Evolutionary conservation across 768 basidiomycete genomes (phyloP), one percentile per base, ranked within the genome.

Genomic region (Termitomyces sp.): DNA sequence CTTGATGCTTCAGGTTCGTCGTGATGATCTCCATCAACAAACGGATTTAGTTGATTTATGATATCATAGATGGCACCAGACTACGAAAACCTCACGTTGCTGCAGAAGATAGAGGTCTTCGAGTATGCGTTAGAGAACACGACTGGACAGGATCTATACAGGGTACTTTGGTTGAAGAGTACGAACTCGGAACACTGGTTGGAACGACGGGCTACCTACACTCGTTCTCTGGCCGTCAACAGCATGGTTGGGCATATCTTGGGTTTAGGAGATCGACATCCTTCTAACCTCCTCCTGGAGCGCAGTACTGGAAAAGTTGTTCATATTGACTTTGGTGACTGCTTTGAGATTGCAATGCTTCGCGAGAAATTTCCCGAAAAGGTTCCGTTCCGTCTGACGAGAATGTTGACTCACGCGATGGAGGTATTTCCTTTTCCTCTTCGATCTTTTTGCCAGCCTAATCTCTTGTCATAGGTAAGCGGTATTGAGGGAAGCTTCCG

Each of bases 341-440:
- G 97, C 69, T 99, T 98, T 73, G 95, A 98, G 73, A 89, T 97
- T 45, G 95, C 95, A 20, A 96, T 96, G 91, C 90, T 92, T 66
- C 89, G 95, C 67, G 95, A 97, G 73, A 99, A 99, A 75, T 98
- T 95, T 80, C 97, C 97, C 0, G 97, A 99, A 75, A 95, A 90
- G 72, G 93, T 99, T 55, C 97, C 97, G 0, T 99, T 99, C 87
- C 86, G 97, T 41, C 80, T 99, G 62, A 99, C 97, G 11, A 81
- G 97, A 65, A 99, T 99, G 97, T 82, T 99, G 54, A 96, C 94
- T 12, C 93, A 97, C 70, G 97, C 97, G 13, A 99, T 99, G 97
- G 97, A 99, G 83, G 95, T 93, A 64, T 64, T 11, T 31, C 18
- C 67, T 50, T 6, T 44, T 16, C 15, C 42, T 31, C 27, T 44